Conservation (phyloP, 352 stramenopile species). For the Phytophthora litchii region DNA sequence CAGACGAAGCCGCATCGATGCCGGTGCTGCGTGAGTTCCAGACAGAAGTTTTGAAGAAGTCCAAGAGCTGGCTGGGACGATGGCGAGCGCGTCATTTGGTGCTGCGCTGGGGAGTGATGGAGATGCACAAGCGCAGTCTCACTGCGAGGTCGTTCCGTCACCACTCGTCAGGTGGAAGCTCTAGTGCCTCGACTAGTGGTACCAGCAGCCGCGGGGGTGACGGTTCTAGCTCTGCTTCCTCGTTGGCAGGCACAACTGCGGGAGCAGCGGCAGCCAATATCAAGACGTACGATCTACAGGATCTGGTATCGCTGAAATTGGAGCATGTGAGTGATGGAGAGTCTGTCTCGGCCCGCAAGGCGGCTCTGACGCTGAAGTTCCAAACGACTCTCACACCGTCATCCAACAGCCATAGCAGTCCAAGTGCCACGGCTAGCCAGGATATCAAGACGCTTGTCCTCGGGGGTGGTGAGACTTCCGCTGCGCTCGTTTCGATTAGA, state of each 20-base stretch:
- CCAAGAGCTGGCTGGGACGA: slow-evolving; percentile 65
- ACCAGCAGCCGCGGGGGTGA: slow-evolving; percentile 15
- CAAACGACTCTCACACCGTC: slow-evolving; percentile 33
- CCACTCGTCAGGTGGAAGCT: slow-evolving; percentile 20
- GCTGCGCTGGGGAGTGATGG: slow-evolving; percentile 58
- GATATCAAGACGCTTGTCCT: slow-evolving; percentile 62
- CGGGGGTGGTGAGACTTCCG: slow-evolving; percentile 45
- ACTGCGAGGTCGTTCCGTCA: slow-evolving; percentile 37
- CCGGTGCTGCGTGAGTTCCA: slow-evolving; percentile 51
- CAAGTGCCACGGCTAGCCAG: slow-evolving; percentile 27
- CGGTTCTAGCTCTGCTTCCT: slow-evolving; percentile 11
- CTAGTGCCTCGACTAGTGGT: slow-evolving; percentile 4
- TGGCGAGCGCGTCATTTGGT: slow-evolving; percentile 56
- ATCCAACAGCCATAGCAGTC: slow-evolving; percentile 27
- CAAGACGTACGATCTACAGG: slow-evolving; percentile 49
- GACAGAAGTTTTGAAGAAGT: slow-evolving; percentile 67
- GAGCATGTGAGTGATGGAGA: slow-evolving; percentile 61
- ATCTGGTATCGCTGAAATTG: slow-evolving; percentile 56
- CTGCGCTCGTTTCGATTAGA: slow-evolving; percentile 39
- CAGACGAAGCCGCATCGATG: slow-evolving; percentile 8
- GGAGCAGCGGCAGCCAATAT: slow-evolving; percentile 15
- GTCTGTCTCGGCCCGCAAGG: slow-evolving; percentile 30
- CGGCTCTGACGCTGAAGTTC: slow-evolving; percentile 62
- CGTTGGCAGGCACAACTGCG: neutral
- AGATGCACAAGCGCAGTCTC: slow-evolving; percentile 54